Conservation (phyloP, 176 grass and related monocot species). For the Rhynchospora breviuscula region DNA sequence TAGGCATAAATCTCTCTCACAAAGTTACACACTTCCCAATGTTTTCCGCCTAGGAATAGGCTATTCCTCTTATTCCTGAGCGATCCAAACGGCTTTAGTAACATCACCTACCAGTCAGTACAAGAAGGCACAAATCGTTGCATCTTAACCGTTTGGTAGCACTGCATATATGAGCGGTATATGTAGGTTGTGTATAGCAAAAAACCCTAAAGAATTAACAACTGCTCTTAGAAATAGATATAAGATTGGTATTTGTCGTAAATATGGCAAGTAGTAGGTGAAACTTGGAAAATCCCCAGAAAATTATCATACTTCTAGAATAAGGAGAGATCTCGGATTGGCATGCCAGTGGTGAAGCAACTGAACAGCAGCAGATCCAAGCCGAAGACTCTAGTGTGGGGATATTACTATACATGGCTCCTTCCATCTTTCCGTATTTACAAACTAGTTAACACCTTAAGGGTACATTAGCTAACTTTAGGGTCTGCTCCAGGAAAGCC, state of each 20-base stretch:
- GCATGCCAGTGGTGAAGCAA: conserved; percentile 74
- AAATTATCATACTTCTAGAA: conserved; percentile 57
- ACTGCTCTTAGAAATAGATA: not conserved
- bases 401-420: conserved; percentile 82
- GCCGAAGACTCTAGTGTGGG: conserved; percentile 73
- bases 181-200: not conserved
- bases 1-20: too few relatives aligned
- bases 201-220: conserved; percentile 9
- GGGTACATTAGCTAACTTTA: not conserved
- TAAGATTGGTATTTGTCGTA: not conserved
- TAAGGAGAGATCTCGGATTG: conserved; percentile 63
- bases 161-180: not conserved
- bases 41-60: too few relatives aligned
- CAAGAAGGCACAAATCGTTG: not conserved
- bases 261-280: not conserved
- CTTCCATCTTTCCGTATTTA: conserved; percentile 63
- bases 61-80: too few relatives aligned
- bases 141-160: not conserved
- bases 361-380: conserved; percentile 53
- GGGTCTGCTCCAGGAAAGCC: too few relatives aligned
- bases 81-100: too few relatives aligned
- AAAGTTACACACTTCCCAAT: too few relatives aligned
- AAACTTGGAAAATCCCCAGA: not conserved
- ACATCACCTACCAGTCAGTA: not conserved
- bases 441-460: conserved; percentile 22